Conservation (phyloP, 164 flowering plant species). For the Aristolochia fimbriata region DNA sequence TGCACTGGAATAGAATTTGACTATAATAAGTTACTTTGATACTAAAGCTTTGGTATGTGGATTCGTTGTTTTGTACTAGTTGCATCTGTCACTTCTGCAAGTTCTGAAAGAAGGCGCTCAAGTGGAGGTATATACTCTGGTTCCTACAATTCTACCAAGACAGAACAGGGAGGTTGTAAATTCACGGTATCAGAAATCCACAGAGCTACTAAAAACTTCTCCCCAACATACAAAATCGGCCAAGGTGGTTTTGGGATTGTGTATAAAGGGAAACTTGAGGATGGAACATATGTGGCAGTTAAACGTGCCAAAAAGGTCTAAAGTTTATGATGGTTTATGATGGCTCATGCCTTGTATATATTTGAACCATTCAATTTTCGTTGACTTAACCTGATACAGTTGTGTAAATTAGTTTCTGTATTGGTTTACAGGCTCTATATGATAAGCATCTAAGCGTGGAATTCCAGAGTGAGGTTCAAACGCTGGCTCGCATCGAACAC, state of each 20-base stretch:
- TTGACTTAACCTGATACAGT: neutral
- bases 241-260: conserved; percentile 96
- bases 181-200: conserved; percentile 59
- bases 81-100: conserved; percentile 21
- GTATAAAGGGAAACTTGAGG: conserved; percentile 61
- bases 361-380: neutral
- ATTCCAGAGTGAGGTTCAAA: conserved; percentile 67
- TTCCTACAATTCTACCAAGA: conserved; percentile 32
- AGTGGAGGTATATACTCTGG: conserved; percentile 21
- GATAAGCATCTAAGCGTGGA: conserved; percentile 62
- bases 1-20: too few species aligned
- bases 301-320: conserved; percentile 92
- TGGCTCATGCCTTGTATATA: neutral
- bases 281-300: conserved; percentile 70
- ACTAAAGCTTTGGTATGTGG: too few species aligned
- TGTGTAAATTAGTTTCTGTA: neutral
- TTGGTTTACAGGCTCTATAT: conserved; percentile 42
- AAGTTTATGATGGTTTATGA: neutral
- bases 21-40: too few species aligned
- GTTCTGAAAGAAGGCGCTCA: conserved; percentile 25
- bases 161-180: conserved; percentile 35
- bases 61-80: conserved; percentile 11
- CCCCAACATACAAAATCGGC: conserved; percentile 69
- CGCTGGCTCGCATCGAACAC: conserved; percentile 67
- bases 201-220: conserved; percentile 70